Percentiles rank a stretch among this genome's conserved stretches.
Conservation (phyloP, 2,329 filamentous ascomycete species). For the Delphinella strobiligena region DNA sequence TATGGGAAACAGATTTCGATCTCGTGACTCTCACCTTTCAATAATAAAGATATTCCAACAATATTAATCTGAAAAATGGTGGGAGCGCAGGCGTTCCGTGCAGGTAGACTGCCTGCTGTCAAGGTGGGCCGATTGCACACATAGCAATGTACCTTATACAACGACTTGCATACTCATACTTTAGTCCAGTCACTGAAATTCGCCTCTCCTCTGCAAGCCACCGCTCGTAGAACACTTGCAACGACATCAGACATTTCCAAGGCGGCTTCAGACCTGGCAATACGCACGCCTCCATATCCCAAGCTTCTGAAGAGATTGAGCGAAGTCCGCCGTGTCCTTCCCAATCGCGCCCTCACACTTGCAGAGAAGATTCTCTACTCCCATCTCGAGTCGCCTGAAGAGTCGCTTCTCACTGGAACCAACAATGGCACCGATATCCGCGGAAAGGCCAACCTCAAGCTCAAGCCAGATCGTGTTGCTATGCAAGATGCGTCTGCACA, state of each 20-base stretch:
- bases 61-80: not conserved
- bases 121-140: not conserved
- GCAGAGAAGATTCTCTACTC: constrained; percentile 98
- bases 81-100: constrained; percentile 7
- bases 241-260: constrained; percentile 14
- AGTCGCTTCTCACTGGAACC: constrained; percentile 72
- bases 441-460: constrained; percentile 82
- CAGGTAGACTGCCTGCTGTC: constrained; percentile 9
- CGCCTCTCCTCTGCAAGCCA: constrained; percentile 6
- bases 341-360: constrained; percentile 57
- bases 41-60: not conserved
- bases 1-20: not conserved
- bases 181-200: constrained; percentile 4
- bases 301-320: constrained; percentile 68
- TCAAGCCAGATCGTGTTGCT: constrained; percentile 93
- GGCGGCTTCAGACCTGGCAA: constrained; percentile 28
- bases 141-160: too few species aligned
- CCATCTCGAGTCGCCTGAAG: constrained; percentile 80
- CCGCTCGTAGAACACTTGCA: constrained; percentile 17
- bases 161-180: too few species aligned
- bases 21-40: not conserved
- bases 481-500: constrained; percentile 99
- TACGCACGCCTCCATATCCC: constrained; percentile 65
- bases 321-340: constrained; percentile 61
- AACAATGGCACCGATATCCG: constrained; percentile 74